Evolutionary conservation across 768 basidiomycete species (phyloP), one percentile per base, ranked within the genome.

Genomic region (Brasilioporus rufonigricans): DNA sequence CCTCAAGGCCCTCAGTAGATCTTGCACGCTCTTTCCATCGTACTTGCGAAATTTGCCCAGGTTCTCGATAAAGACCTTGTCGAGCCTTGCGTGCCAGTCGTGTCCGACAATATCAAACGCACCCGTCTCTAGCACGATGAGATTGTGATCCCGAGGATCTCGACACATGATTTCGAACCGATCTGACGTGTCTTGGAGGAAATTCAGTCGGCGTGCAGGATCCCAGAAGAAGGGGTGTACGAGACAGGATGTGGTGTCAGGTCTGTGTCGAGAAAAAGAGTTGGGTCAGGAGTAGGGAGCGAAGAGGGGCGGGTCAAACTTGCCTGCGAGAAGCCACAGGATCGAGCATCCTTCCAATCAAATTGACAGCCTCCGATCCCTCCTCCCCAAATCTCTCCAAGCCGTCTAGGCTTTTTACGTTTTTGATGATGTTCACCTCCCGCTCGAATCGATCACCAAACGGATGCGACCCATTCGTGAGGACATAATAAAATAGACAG

Each of bases 171-270:
- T 94, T 72, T 98, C 97, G 70, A 98, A 99, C 5, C 95, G 84
- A 71, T 98, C 96, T 0, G 94, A 97, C 0, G 94, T 92, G 59
- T 98, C 97, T 71, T 96, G 95, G n/a, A 99, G 77, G 80, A 99
- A 99, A 48, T 82, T 85, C 5, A 99, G 75, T 39, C 96, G 82
- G 53, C 89, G 84, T 9, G 80, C 86, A 0, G 94, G 75, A 51
- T 93, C 87, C 97, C 97, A 99, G 77, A 98, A 99, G 78, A 91
- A 96, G 0, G 97, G 97, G 73, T 98, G 96, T 21, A 89, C 74
- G 19, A 98, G 78, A 70, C 89, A 90, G n/a, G 83, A 83, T 13
- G 82, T 83, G 8, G 95, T 96, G 60, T 94, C 88, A 1, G 95
- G 97, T 65, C 96, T 93, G 63, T 39, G 14, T 5, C 27, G 27